Base-by-base conservation (phyloP, 495 filamentous ascomycete species). In the Acidiella bohemica region DNA sequence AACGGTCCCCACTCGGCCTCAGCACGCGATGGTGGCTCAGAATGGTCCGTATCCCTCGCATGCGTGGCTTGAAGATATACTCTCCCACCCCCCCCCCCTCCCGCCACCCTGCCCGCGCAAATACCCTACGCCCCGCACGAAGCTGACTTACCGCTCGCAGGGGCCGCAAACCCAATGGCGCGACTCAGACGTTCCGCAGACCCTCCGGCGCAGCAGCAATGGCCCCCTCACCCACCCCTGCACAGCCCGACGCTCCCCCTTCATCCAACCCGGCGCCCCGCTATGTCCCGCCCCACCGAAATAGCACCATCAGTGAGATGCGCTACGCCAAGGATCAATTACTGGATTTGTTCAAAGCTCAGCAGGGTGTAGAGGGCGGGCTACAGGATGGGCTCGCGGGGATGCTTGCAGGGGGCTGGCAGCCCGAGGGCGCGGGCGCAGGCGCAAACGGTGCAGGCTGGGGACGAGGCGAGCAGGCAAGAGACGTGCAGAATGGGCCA, bases 281-380 rank as follows among this genome's bases (percentile, higher is more conserved):
- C 47, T 80, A 80, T 47, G 68, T 78, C 30, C 72, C 76, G 39
- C 72, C 75, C 36, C 72, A 65, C 49, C 73, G 78, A 53, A 76
- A 75, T 44, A 69, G 75, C 24, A 61, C 67, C 29, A 53, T 61
- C 18, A 59, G 59, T 16, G 75, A 78, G 18, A 64, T 62, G 27
- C 76, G 79, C 47, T 95, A 92, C 59, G 80, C 80, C 32, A 85
- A 81, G 59, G 83, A 87, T 13, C 74, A 93, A 47, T 68, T 96
- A 45, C 62, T 94, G 23, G 71, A 80, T 18, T 71, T 95, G 39
- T 88, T 73, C 57, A 78, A 63, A 62, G 53, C 56, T 30, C 76
- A 78, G 54, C 60, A 65, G 41, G 71, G 71, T 32, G 57, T 66
- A 3, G 37, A 46, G 12, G 72, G 73, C n/a, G 54, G 59, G 26